Conservation (phyloP, 2,329 filamentous ascomycete genomes). For the Fusarium zealandicum region DNA sequence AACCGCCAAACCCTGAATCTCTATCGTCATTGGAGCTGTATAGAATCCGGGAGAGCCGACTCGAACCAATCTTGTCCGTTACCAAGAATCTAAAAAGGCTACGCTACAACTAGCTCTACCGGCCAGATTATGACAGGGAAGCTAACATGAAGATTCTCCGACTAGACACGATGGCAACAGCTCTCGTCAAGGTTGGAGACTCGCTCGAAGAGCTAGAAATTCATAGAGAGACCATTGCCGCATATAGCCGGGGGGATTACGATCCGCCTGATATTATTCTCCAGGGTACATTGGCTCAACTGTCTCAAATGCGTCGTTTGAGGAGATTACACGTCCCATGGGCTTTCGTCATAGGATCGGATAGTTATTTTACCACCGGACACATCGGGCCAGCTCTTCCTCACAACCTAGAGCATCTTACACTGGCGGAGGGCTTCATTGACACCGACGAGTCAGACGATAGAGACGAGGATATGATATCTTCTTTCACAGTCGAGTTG, state of each 20-base stretch:
- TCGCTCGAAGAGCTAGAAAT: background rate
- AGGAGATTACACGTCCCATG: background rate
- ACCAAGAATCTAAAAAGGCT: background rate
- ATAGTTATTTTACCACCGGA: fast-evolving
- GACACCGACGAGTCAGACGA: background rate
- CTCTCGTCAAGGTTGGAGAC: background rate
- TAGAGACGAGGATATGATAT: background rate
- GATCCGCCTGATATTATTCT: background rate
- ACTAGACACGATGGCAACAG: background rate
- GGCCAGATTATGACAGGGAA: background rate
- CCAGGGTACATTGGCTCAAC: background rate
- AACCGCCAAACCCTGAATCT: background rate
- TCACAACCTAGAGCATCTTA: background rate
- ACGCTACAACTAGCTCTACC: conserved; percentile 16
- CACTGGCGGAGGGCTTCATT: background rate
- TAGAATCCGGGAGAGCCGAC: conserved; percentile 12
- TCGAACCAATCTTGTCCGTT: conserved; percentile 6
- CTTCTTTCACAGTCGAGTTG: background rate
- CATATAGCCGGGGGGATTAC: background rate
- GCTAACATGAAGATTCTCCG: background rate
- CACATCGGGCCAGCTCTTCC: background rate
- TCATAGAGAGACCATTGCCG: background rate
- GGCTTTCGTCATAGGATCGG: background rate
- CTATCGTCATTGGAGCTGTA: conserved; percentile 8
- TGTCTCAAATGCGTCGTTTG: background rate